Base-by-base conservation (phyloP, 441 rosid species). In the Erysimum pusillum region DNA sequence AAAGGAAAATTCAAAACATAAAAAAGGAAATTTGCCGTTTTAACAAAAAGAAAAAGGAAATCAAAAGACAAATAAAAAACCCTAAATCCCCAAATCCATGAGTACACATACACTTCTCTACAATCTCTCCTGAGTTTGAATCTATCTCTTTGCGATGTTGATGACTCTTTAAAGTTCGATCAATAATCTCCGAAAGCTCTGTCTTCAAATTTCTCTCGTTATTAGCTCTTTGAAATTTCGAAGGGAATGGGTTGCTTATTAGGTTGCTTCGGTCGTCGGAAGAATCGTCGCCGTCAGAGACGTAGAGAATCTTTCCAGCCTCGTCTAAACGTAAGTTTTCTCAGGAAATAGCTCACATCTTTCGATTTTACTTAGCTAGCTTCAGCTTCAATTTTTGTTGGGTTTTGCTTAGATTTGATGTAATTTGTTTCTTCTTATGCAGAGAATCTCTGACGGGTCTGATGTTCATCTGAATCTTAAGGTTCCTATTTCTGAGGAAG, bases 221-320 rank as follows among this genome's bases (percentile, higher is more conserved):
- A n/a, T n/a, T n/a, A n/a, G n/a, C 59, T 42, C 39, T 51, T 48
- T 60, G 34, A 61, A n/a, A n/a, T n/a, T n/a, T n/a, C n/a, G n/a
- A 63, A 60, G 71, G 31, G 4, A 73, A 94, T 92, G 98, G 97
- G 91, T 78, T 92, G 97, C 81, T 88, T 92, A 79, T 84, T 80
- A 67, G 89, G 84, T 62, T 94, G 98, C 81, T 94, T 94, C 78
- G 92, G 97, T 61, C 82, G 96, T 32, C 84, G 93, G 83, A 87
- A 86, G 64, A 86, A 85, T 79, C 83, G 86, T 62, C 83, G 77
- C 42, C 85, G 82, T 46, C 85, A 84, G 9, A 86, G 81, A 68
- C 88, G 71, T 36, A 71, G 80, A 65, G 83, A 80, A 48, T 83
- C 83, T 76, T 84, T 85, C 67, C 91, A 84, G 67, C 85, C 87